phyloP scores from a whole-genome alignment of 768 basidiomycete species.

The Lactarius psammicola region DNA sequence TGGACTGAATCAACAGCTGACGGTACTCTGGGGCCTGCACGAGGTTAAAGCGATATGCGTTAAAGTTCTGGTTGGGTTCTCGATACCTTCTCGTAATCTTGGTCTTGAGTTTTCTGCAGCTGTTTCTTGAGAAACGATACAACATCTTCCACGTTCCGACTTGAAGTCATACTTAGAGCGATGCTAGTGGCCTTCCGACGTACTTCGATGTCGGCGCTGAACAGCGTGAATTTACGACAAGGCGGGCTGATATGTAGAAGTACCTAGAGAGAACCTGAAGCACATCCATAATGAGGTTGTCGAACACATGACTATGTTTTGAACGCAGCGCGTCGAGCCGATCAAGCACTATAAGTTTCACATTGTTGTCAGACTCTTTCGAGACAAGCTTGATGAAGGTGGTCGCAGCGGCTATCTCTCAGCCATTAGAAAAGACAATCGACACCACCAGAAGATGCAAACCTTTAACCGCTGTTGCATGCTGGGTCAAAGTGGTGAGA shows the following conservation, averaged over 20 bases:
- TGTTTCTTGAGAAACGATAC: slow-evolving; percentile 97
- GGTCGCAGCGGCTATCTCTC: slow-evolving; percentile 71
- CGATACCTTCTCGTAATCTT: slow-evolving; percentile 85
- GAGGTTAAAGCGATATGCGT: not conserved
- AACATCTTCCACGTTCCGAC: slow-evolving; percentile 94
- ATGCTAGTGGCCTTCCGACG: slow-evolving; percentile 88
- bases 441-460: slow-evolving; percentile 16
- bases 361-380: slow-evolving; percentile 98
- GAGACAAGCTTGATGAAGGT: slow-evolving; percentile 85
- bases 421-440: not conserved
- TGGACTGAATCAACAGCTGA: slow-evolving; percentile 94
- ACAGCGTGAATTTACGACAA: slow-evolving; percentile 12
- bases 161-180: slow-evolving; percentile 89
- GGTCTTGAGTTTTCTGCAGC: slow-evolving; percentile 87
- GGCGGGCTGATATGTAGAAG: not conserved
- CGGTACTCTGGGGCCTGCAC: slow-evolving; percentile 87
- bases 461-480: slow-evolving; percentile 96
- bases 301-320: slow-evolving; percentile 86
- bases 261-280: slow-evolving; percentile 86
- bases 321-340: slow-evolving; percentile 78
- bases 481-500: slow-evolving; percentile 90
- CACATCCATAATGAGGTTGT: slow-evolving; percentile 93
- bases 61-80: not conserved
- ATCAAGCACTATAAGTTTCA: slow-evolving; percentile 95
- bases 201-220: slow-evolving; percentile 93